Base-by-base conservation (phyloP, 495 filamentous ascomycete genomes). In the Penicillium diatomitis region DNA sequence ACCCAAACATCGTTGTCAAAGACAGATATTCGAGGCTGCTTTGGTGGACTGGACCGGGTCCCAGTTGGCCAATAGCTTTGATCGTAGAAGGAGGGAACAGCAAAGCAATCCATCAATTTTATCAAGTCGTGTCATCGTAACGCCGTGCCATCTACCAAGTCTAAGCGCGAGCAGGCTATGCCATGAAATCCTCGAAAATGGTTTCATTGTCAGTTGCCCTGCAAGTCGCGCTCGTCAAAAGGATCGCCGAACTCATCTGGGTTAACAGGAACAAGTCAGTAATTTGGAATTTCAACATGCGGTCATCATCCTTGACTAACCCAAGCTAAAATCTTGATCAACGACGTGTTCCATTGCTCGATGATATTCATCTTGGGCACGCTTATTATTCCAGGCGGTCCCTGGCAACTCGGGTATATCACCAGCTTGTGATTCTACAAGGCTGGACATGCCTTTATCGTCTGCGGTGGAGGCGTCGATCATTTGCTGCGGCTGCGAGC, bases 161-260 rank as follows among this genome's bases (percentile, higher is more conserved):
- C n/a, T 12, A 31, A 29, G 27, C 27, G 27, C 39, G 39, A 31
- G 39, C 28, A 41, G 39, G 27, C 8, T 20, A 20, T 20, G 20
- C 20, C 20, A 20, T 20, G 20, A 20, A 20, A 34, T 44, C n/a
- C n/a, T 30, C 9, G 27, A 30, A n/a, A 6, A 12, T 20, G 11
- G 41, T 44, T 32, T 54, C 43, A 58, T 6, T 44, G 32, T 33
- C 60, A 29, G 60, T 84, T 78, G 55, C 75, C 64, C 40, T 74
- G 60, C 79, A 84, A 78, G 57, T 80, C 77, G 5, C 66, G 66
- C 52, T 85, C 82, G 65, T 84, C 78, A 52, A 84, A 75, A 3
- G 71, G 71, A 55, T 82, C 82, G 4, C 75, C 75, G 36, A 74
- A 78, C 44, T 77, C 70, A 48, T 64, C 75, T 78, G 47, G 2